A percentile compares a stretch with the other conserved stretches of the same genome.
Evolutionary conservation across 2,329 filamentous ascomycete genomes (phyloP).

Genomic region (Xylariaceae sp.): DNA sequence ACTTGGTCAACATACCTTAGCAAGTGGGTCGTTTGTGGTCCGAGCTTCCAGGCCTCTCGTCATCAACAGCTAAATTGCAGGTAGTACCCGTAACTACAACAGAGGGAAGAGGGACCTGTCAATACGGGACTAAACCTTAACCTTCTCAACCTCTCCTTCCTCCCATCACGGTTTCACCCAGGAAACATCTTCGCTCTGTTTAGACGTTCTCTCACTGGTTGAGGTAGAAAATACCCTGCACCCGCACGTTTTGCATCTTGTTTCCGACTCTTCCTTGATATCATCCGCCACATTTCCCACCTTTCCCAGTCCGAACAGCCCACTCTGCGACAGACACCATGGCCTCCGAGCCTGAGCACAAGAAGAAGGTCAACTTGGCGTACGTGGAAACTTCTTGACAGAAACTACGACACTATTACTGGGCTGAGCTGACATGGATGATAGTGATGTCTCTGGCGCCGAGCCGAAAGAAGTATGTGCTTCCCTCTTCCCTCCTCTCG

Average conservation of each 20-base stretch:
- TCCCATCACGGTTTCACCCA: constrained; percentile 4
- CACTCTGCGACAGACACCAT: constrained; percentile 46
- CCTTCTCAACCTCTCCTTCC: constrained; percentile 13
- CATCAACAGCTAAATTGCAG: constrained; percentile 16
- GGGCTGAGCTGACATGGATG: constrained; percentile 33
- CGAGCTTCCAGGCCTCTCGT: constrained; percentile 20
- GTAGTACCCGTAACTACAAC: constrained; percentile 14
- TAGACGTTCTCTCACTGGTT: constrained; percentile 1
- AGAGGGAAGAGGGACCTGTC: constrained; percentile 2
- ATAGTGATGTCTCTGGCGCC: constrained; percentile 81
- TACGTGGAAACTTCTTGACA: no score
- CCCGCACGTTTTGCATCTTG: background rate
- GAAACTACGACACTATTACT: no score
- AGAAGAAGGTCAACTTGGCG: constrained; percentile 81
- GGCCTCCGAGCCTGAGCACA: constrained; percentile 66
- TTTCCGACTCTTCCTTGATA: background rate
- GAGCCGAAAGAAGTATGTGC: constrained; percentile 73
- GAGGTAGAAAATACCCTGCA: constrained; percentile 4
- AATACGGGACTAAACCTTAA: constrained; percentile 3
- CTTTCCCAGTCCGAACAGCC: constrained; percentile 3
- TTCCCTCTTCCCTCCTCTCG: constrained; percentile 16
- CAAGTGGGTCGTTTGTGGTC: constrained; percentile 15
- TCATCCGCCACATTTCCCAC: background rate
- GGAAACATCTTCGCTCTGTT: background rate
- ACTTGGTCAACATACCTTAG: constrained; percentile 2